Conservation (phyloP, 306 rosid species). For the Styphnolobium japonicum region DNA sequence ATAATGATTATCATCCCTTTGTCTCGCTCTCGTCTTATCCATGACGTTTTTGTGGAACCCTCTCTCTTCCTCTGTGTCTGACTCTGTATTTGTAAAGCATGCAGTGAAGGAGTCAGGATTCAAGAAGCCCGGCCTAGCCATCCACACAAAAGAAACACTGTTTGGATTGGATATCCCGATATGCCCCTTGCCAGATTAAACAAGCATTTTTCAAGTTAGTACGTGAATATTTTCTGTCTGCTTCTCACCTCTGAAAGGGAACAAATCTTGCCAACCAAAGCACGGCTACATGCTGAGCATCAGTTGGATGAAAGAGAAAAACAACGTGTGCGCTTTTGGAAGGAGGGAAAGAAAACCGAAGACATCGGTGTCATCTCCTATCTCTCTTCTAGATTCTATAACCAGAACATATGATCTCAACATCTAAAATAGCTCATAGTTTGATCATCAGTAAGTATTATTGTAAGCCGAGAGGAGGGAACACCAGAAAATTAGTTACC, state of each 20-base stretch:
- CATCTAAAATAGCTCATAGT: neutral
- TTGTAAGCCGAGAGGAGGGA: no score
- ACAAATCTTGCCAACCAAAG: neutral
- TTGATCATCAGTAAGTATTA: no score
- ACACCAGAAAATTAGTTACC: no score
- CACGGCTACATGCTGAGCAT: neutral
- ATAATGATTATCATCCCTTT: neutral
- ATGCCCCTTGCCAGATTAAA: neutral
- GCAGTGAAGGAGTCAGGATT: neutral
- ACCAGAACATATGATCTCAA: neutral
- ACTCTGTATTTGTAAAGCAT: neutral
- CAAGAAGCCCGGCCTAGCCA: neutral
- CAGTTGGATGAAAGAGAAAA: neutral
- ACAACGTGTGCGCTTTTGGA: neutral
- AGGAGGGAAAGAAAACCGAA: neutral
- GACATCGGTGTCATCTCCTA: neutral
- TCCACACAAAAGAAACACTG: neutral
- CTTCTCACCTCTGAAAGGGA: neutral
- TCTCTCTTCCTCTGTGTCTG: neutral
- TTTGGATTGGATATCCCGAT: neutral
- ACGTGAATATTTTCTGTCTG: neutral
- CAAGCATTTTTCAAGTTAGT: neutral
- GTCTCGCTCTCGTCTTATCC: conserved; percentile 7
- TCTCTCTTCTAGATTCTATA: neutral
- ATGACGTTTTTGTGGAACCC: conserved; percentile 10